A percentile compares a stretch with the other conserved stretches of the same genome.
Evolutionary conservation across 345 rosid genomes (phyloP).

Genomic region (Salix koriyanagi): DNA sequence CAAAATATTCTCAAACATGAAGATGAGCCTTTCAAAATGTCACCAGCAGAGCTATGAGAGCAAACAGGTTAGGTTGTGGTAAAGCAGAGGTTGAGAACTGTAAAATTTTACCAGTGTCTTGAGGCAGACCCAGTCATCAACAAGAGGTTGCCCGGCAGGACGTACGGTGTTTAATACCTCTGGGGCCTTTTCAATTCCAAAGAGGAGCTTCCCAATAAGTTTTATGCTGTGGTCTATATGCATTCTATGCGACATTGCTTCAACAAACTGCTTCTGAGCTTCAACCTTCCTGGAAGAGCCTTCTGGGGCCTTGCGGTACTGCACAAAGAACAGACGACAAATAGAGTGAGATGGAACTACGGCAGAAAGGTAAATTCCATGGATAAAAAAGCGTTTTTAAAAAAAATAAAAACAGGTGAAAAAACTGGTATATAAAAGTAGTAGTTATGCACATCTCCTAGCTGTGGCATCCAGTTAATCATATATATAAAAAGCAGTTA

Average conservation of each 20-base stretch:
- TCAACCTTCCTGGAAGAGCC: constrained; percentile 65
- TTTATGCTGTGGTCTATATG: constrained; percentile 75
- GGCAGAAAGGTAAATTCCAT: neutral
- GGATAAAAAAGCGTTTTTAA: neutral
- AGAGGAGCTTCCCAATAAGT: constrained; percentile 76
- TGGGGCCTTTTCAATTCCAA: constrained; percentile 68
- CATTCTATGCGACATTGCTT: constrained; percentile 89
- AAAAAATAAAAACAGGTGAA: no score
- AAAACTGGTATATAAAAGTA: neutral
- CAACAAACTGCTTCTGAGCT: constrained; percentile 78
- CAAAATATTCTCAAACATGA: neutral
- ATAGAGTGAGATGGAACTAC: neutral
- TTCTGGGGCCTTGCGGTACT: constrained; percentile 93
- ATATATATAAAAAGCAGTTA: no score
- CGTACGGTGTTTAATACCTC: constrained; percentile 57
- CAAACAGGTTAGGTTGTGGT: neutral
- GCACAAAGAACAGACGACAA: constrained; percentile 14
- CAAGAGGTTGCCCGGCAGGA: constrained; percentile 79
- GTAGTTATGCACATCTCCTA: neutral
- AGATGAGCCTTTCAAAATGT: neutral
- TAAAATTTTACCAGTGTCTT: constrained; percentile 52
- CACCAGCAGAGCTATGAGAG: neutral
- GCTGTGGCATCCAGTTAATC: no score
- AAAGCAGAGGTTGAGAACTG: neutral
- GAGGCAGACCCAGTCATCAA: constrained; percentile 93